Evolutionary conservation across 1,139 yeast species (phyloP), one percentile per base, ranked within the genome.

Genomic region (Lizanozyma gosingica): DNA sequence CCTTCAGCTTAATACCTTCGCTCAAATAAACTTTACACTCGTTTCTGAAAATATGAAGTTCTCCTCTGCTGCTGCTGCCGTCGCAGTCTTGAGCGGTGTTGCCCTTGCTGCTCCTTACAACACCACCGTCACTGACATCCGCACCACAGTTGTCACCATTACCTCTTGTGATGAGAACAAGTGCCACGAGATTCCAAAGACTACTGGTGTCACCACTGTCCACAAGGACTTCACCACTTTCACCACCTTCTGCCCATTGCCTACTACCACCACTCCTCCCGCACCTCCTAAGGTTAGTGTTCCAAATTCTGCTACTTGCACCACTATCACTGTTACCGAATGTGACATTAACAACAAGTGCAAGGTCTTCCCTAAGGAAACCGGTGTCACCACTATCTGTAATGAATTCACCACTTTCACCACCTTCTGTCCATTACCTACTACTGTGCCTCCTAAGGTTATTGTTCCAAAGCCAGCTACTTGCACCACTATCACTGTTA

Each of bases 171-270:
- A 44, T 14, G 52, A 51, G 4, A 40, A 51, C 17, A 49, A 46
- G 39, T 49, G 54, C 41, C 29, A 22, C 29, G 29, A 22, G 64
- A 73, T 41, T 64, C 73, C 35, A 71, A n/a, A n/a, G n/a, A n/a
- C n/a, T n/a, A 18, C n/a, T 11, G 32, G 32, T 15, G 35, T 33
- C n/a, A n/a, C n/a, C n/a, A n/a, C n/a, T n/a, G n/a, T n/a, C n/a
- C n/a, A n/a, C n/a, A n/a, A n/a, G n/a, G n/a, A n/a, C n/a, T n/a
- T n/a, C n/a, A n/a, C n/a, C n/a, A n/a, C n/a, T n/a, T n/a, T n/a
- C n/a, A n/a, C n/a, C n/a, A n/a, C n/a, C n/a, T n/a, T n/a, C n/a
- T n/a, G n/a, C n/a, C n/a, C n/a, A n/a, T n/a, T n/a, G n/a, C n/a
- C n/a, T n/a, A n/a, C n/a, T n/a, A n/a, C n/a, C n/a, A n/a, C n/a